A percentile compares a stretch with the other conserved stretches of the same genome.
Evolutionary conservation across 2,329 filamentous ascomycete genomes (phyloP).

Genomic region (Polychaeton citri): DNA sequence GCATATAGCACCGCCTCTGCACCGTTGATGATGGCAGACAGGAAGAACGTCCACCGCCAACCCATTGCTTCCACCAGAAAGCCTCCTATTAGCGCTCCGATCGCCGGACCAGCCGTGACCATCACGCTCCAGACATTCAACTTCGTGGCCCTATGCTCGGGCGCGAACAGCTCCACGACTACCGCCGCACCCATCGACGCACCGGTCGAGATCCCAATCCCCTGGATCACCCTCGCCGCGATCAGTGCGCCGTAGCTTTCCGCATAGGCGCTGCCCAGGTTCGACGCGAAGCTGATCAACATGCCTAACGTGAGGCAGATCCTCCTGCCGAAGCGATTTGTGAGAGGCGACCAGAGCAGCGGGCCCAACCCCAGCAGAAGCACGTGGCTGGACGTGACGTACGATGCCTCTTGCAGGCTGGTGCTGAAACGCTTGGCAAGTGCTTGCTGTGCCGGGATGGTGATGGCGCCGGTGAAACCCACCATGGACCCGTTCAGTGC

Average conservation of each 20-base stretch:
- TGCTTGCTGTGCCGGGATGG: not conserved
- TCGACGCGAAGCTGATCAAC: not conserved
- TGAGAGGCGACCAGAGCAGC: not conserved
- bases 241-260: not conserved
- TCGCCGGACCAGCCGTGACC: not conserved
- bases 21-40: not conserved
- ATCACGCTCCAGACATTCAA: not conserved
- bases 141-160: not conserved
- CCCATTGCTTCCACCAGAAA: not conserved
- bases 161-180: not conserved
- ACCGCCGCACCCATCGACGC: not conserved
- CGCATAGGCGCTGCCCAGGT: not conserved
- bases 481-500: not conserved
- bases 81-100: not conserved
- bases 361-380: not conserved
- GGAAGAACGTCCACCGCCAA: not conserved
- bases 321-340: not conserved
- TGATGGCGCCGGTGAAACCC: not conserved
- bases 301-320: not conserved
- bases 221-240: not conserved
- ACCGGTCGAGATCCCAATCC: not conserved
- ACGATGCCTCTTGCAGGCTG: not conserved
- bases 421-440: not conserved
- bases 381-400: not conserved
- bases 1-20: not conserved